Evolutionary conservation across 306 rosid genomes (phyloP), one percentile per base, ranked within the genome.

Genomic region (Elaeagnus macrophylla): DNA sequence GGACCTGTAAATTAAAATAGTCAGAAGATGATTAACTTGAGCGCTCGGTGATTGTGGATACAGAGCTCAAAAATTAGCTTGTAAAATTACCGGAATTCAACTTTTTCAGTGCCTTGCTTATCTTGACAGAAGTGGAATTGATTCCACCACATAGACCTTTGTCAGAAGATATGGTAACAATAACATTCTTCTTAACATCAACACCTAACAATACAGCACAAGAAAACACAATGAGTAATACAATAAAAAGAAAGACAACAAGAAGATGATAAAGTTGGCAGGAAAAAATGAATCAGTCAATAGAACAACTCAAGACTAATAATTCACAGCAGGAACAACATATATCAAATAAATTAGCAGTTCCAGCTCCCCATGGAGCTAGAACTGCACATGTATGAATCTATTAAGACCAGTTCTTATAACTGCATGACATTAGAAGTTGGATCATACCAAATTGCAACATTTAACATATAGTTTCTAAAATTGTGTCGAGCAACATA

Each of bases 121-220:
- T 80, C 88, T 84, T 93, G 74, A 93, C 99, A 3, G 95, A 67
- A 19, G 99, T 93, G 51, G 99, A 93, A 69, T 93, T 93, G 70
- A 93, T 93, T 54, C 99, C 99, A 72, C 99, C 99, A 59, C 99
- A 93, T 5, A 93, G 88, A 69, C 99, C 99, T 71, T 93, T 93
- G 89, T 93, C 99, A 0, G 99, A 84, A 51, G 99, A 87, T 71
- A 93, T 10, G 19, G 99, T 87, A 55, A 93, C 69, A 38, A 93
- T 61, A 18, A 93, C 94, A 53, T 68, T 81, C 79, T 82, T 93
- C 85, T 87, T 87, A 37, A 77, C 95, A 57, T 72, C 75, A 63
- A 80, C 80, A 47, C 80, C 96, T 93, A 69, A 37, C 39, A 62
- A 17, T 51, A 35, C 69, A 74, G 54, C 48, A 69, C 11, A 70